These are phyloP conservation scores for Annona squamosa DNA, from an alignment of 164 flowering plant genomes.

Conservation along the genomic window DNA sequence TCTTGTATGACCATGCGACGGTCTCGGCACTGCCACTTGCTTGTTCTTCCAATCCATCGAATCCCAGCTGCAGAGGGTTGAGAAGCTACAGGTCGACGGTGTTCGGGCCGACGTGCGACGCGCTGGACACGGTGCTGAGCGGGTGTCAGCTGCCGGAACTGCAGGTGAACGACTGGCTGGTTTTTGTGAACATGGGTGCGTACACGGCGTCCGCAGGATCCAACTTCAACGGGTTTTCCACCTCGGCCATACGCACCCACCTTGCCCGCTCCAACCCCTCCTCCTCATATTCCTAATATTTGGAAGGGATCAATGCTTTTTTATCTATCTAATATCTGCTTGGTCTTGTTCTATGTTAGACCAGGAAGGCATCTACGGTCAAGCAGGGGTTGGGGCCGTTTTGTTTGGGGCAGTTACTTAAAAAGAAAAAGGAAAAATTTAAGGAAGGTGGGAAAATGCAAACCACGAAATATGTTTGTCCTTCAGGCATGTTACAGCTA, in stretches of 20 bases:
- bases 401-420: no score
- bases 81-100: conserved; percentile 30
- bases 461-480: no score
- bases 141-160: conserved; percentile 39
- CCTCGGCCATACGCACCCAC: conserved; percentile 27
- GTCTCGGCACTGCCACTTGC: conserved; percentile 28
- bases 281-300: background rate
- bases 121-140: conserved; percentile 34
- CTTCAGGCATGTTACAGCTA: no score
- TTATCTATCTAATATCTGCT: no score
- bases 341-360: no score
- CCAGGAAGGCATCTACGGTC: no score
- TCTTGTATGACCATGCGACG: conserved; percentile 31
- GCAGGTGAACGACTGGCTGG: conserved; percentile 44
- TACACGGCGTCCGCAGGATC: conserved; percentile 45
- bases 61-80: conserved; percentile 26
- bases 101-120: conserved; percentile 59
- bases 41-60: conserved; percentile 19
- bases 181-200: conserved; percentile 57
- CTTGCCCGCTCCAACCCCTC: conserved; percentile 19
- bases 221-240: conserved; percentile 43
- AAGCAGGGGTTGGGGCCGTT: no score
- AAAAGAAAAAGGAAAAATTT: no score
- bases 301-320: background rate
- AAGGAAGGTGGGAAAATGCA: no score